Evolutionary conservation across 345 rosid species (phyloP).

Genomic region (Tarenaya hassleriana): DNA sequence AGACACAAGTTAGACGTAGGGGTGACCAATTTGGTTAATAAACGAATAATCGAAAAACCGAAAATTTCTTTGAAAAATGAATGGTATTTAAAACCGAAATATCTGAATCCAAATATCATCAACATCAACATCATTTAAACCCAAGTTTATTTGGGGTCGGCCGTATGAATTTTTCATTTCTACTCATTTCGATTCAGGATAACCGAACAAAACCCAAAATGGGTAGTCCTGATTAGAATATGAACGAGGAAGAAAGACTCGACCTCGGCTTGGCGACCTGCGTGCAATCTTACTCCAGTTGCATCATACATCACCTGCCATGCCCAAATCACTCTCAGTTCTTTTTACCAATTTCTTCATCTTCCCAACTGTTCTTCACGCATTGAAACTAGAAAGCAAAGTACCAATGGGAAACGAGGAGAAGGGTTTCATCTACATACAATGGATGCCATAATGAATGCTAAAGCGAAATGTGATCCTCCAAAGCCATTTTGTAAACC

Average conservation of each 20-base stretch:
- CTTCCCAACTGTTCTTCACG: neutral
- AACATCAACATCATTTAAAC: slow-evolving; percentile 1
- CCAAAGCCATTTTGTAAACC: slow-evolving; percentile 76
- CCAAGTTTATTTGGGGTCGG: no score
- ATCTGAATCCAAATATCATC: neutral
- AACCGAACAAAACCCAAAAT: no score
- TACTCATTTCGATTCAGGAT: no score
- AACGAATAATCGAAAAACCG: no score
- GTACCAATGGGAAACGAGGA: neutral
- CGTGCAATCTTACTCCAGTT: slow-evolving; percentile 79
- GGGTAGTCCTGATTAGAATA: no score
- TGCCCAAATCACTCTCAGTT: neutral
- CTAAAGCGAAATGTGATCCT: slow-evolving; percentile 52
- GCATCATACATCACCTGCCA: slow-evolving; percentile 89
- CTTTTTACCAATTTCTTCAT: neutral
- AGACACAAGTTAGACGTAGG: no score
- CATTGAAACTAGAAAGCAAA: neutral
- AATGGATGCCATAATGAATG: slow-evolving; percentile 58
- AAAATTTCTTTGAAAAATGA: no score
- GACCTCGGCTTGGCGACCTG: slow-evolving; percentile 91
- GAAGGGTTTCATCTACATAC: slow-evolving; percentile 37
- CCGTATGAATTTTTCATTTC: no score
- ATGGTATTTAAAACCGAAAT: neutral
- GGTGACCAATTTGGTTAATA: no score
- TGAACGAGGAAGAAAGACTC: slow-evolving; percentile 32